Base-by-base conservation (phyloP, 371 early-diverging fungal genomes). In the Fennellomyces sp. region DNA sequence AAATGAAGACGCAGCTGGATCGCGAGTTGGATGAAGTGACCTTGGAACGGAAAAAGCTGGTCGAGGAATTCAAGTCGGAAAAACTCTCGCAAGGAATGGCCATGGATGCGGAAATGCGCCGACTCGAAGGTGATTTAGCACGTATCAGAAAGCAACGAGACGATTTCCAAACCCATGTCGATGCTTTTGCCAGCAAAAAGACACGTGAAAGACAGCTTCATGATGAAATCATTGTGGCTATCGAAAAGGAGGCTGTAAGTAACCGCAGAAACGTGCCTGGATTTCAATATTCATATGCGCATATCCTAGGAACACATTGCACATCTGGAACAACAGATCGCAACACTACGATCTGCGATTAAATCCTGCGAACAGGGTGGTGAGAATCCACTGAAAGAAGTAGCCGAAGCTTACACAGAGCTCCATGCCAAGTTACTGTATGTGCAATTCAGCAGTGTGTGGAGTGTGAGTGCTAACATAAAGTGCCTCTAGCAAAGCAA, bases 111-210 rank as follows among this genome's bases (percentile, higher is more conserved):
- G 91, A 94, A 55, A 73, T 93, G 50, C 78, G 81, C 49, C 83
- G 88, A 41, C 58, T 94, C 26, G 92, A 95, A 58, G 71, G 59
- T n/a, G 96, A 96, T 29, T 67, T 94, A 28, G 76, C 84, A 2
- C 87, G 94, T 17, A 75, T 95, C 42, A 88, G 94, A 25, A 83
- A 83, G 27, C 83, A 88, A 47, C 88, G 95, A 33, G 78, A 75
- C 48, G 62, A 69, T 10, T 61, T 69, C 19, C 73, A 75, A 53
- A 56, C 54, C 27, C n/a, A 31, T 2, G 58, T 69, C 7, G 65
- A 78, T 19, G 69, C 61, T 12, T 51, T 58, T 5, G 66, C 55
- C 15, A 62, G 60, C 5, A 60, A 69, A 11, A 58, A 65, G 25
- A 56, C 51, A 8, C 58, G 56, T 6, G 71, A 69, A 5, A 58